Base-by-base conservation (phyloP, 2,329 filamentous ascomycete genomes). In the Metarhizium guizhouense region DNA sequence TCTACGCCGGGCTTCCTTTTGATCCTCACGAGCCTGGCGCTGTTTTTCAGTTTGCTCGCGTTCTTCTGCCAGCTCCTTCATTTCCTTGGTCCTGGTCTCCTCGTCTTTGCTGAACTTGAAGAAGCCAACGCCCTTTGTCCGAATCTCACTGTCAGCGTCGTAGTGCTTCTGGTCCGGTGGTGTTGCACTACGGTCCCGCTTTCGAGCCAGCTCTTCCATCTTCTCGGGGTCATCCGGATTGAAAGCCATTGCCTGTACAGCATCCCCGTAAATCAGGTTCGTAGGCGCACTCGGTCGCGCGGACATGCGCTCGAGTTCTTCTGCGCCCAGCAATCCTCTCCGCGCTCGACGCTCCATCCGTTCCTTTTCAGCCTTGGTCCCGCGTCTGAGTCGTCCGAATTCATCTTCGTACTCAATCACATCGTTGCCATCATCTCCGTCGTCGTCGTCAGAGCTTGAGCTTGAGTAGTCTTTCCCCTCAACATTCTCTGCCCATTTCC, bases 371-470 rank as follows among this genome's bases (percentile, higher is more conserved):
- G 84, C 80, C 51, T 81, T 80, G 0, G 89, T 93, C 18, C 87
- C 88, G 47, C 75, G 83, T 3, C 92, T 78, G 14, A 85, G 80
- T n/a, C 94, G 86, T 2, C 94, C 94, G 67, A 95, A 96, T 65
- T 97, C 94, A 70, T 99, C 94, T 53, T 87, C 81, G 67, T 90
- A 95, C 62, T 96, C 92, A 5, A 97, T 75, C n/a, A 88, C 70
- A 54, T 91, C 86, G 30, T 78, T 75, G 47, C 74, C 74, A 20
- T 64, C 61, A 62, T 75, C 74, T 2, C 68, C 68, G 2, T 68
- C 68, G n/a, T 70, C 70, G 1, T 73, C 71, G 6, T 73, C 67
- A 10, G 68, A 68, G 55, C 66, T 70, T 47, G 65, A 65, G 6
- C 60, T 66, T n/a, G 72, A 85, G 59, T 88, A 83, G 61, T 90